A percentile compares a stretch with the other conserved stretches of the same genome.
These are phyloP conservation scores for Tricholoma hemisulphureum DNA, from an alignment of 768 basidiomycete species.

Conservation along the genomic window DNA sequence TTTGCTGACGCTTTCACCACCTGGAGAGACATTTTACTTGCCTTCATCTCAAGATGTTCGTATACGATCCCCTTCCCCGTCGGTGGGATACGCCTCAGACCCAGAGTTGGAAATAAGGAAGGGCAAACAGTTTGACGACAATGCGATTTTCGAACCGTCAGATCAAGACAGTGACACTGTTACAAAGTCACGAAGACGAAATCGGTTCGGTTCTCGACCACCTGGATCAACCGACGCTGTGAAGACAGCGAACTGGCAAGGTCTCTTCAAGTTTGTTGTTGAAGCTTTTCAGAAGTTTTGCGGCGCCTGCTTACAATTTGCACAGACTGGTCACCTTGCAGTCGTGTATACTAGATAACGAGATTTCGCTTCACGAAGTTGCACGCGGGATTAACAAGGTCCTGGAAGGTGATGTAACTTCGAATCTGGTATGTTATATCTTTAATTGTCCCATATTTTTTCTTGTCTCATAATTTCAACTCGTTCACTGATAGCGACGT, in stretches of 20 bases:
- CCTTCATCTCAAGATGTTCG: conserved; percentile 35
- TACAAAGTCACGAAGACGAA: conserved; percentile 31
- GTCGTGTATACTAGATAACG: conserved; percentile 49
- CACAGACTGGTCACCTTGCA: conserved; percentile 54
- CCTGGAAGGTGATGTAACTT: conserved; percentile 40
- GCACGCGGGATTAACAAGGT: conserved; percentile 46
- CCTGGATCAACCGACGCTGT: conserved; percentile 13
- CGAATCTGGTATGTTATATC: conserved; percentile 42
- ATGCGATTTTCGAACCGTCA: conserved; percentile 8
- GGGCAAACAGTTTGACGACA: conserved; percentile 30
- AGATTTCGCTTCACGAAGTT: conserved; percentile 47
- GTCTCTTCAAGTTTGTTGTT: conserved; percentile 63
- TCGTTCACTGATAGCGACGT: conserved; percentile 51
- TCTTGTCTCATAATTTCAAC: conserved; percentile 20
- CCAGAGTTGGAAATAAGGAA: conserved; percentile 57
- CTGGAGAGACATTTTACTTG: conserved; percentile 58
- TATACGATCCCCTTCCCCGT: conserved; percentile 54
- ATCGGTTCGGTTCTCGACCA: conserved; percentile 25
- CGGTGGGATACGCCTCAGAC: conserved; percentile 67
- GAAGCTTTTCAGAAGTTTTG: conserved; percentile 4
- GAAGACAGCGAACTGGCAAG: conserved; percentile 62
- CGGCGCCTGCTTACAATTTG: conserved; percentile 6
- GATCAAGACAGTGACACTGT: conserved; percentile 15
- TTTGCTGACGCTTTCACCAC: conserved; percentile 62
- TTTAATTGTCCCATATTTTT: not conserved